Conservation (phyloP, 176 grass and related monocot genomes). For the Ensete glaucum region DNA sequence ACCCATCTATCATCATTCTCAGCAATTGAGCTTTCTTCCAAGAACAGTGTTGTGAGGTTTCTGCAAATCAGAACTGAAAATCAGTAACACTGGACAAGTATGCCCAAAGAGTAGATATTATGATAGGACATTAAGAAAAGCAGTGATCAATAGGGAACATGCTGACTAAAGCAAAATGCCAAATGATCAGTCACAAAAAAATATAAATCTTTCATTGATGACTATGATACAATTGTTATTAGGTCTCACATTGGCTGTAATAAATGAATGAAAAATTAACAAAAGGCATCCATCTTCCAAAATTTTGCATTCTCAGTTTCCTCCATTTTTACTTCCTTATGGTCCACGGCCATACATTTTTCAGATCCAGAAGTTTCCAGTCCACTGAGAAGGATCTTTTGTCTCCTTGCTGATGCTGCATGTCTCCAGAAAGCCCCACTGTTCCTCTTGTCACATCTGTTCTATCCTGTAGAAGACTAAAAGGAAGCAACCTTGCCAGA, state of each 20-base stretch:
- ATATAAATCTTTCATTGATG: no score
- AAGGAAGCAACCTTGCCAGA: no score
- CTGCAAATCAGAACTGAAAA: slow-evolving; percentile 18
- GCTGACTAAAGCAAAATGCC: neutral
- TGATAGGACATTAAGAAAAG: neutral
- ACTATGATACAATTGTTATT: neutral
- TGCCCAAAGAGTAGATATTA: neutral
- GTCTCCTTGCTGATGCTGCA: neutral
- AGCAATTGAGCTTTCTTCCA: slow-evolving; percentile 54
- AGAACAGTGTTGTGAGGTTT: slow-evolving; percentile 46
- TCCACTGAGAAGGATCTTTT: neutral
- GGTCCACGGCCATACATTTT: neutral
- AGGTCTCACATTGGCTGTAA: neutral
- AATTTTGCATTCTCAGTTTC: no score
- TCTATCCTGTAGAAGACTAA: no score
- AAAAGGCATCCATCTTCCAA: neutral
- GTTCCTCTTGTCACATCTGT: no score
- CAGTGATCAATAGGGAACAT: neutral
- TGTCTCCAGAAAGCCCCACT: no score
- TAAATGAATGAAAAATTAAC: neutral
- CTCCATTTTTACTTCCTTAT: neutral
- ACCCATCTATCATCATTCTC: slow-evolving; percentile 46
- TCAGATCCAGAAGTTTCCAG: neutral
- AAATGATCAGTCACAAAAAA: neutral
- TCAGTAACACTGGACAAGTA: neutral